Evolutionary conservation across 2,329 filamentous ascomycete genomes (phyloP), one percentile per base, ranked within the genome.

Genomic region (Paraconiothyrium sp.): DNA sequence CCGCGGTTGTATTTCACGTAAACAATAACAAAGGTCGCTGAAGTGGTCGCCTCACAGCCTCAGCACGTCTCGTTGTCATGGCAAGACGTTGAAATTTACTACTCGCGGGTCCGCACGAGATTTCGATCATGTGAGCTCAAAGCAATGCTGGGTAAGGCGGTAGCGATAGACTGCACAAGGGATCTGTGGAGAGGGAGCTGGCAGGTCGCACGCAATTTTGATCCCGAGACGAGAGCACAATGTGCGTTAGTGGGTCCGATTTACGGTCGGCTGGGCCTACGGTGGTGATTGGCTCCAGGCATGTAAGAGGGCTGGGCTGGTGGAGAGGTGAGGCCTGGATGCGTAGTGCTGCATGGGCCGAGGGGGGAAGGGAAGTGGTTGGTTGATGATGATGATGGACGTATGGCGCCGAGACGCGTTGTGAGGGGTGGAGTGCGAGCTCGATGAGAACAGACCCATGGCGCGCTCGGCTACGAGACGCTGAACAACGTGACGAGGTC

Each of bases 41-140:
- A 65, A 60, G 60, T 57, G 68, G 67, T 58, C 67, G 13, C 52
- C 52, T 54, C 61, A 30, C 52, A 27, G 35, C 59, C 58, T 51
- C 56, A 57, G n/a, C 57, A 57, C 57, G 54, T 58, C 48, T 61
- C 54, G 30, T 63, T 37, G 50, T 49, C 52, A 72, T 69, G 70
- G 57, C 58, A 52, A 68, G 77, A 79, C 77, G 77, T 79, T 77
- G 77, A 71, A 69, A 65, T 78, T 79, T 75, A 74, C 77, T 78
- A 74, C 59, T 70, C 74, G 74, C 72, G 75, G 72, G 68, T 71
- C 73, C 74, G 72, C 74, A 67, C 72, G 67, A 64, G 68, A 65
- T 66, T 63, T 63, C 64, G 68, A 72, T 79, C 77, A 79, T 78
- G 77, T 79, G 77, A 79, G 75, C 67, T 63, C 60, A 69, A 70